Evolutionary conservation across 2,329 filamentous ascomycete species (phyloP).

Genomic region (Ceratocystiopsis brevicomis): DNA sequence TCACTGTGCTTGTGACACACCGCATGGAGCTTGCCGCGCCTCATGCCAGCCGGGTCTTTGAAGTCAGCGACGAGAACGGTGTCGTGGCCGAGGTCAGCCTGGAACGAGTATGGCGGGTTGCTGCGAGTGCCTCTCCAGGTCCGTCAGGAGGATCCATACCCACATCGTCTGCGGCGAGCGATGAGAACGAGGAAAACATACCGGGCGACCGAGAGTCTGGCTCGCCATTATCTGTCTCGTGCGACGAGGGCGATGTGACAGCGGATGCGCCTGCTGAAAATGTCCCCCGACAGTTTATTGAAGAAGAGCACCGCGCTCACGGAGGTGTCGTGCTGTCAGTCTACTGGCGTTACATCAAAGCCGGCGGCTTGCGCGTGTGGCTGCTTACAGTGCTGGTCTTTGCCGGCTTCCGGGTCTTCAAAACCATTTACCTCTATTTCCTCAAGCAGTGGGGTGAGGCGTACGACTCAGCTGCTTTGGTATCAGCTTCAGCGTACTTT

Average conservation of each 20-base stretch:
- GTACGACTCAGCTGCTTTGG: constrained; percentile 26
- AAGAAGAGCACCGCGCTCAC: constrained; percentile 55
- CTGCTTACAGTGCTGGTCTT: constrained; percentile 42
- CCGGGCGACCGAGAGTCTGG: constrained; percentile 15
- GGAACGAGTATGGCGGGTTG: neutral
- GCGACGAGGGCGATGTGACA: constrained; percentile 18
- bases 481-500: neutral
- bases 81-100: constrained; percentile 15
- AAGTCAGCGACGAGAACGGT: constrained; percentile 40
- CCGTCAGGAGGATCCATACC: no score
- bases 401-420: constrained; percentile 40
- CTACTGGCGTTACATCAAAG: constrained; percentile 73
- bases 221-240: constrained; percentile 3
- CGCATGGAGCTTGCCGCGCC: constrained; percentile 57
- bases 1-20: constrained; percentile 64
- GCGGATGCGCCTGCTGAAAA: constrained; percentile 23
- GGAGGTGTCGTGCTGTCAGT: constrained; percentile 58
- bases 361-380: constrained; percentile 63
- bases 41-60: constrained; percentile 56
- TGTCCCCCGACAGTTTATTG: constrained; percentile 52
- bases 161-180: constrained; percentile 13
- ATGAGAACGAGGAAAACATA: neutral
- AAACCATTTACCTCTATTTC: constrained; percentile 57
- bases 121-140: no score
- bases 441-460: constrained; percentile 76